Base-by-base conservation (phyloP, 2,329 filamentous ascomycete species). In the Karstenula rhodostoma region DNA sequence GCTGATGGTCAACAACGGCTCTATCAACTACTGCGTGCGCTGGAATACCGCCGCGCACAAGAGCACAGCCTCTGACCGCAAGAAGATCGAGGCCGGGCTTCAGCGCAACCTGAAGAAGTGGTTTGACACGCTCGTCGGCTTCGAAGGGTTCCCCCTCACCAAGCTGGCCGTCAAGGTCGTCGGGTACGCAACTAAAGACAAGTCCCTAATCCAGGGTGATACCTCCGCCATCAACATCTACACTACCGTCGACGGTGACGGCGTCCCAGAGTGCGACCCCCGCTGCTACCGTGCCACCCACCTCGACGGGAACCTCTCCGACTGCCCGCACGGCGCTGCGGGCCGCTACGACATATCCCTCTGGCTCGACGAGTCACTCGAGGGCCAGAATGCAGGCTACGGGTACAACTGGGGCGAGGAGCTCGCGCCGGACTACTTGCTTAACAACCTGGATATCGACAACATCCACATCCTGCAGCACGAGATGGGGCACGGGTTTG, bases 331-430 rank as follows among this genome's bases (percentile, higher is more conserved):
- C 22, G 79, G 79, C 23, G 74, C 73, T 1, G 71, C 67, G 15
- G 70, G 73, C 22, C 80, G 81, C 66, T 83, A 82, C 64, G 69
- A 67, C 44, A 67, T 69, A 52, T 63, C 61, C 5, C 76, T 83
- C 32, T 83, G 81, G 81, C 73, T 83, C n/a, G 82, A 81, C 0
- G 74, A 80, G 33, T 79, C 78, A 3, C 74, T 83, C 59, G 23
- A 64, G 4, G 81, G 81, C 22, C 43, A 66, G 23, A 54, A 67
- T 33, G 68, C 63, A 2, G 81, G 81, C 53, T 77, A 77, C 2
- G 81, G 81, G 56, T 81, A 81, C 49, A 80, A 83, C 53, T 83
- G 80, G 80, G 81, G 81, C 9, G 76, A 83, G 61, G 68, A 80
- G 4, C 70, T 83, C 23, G 80, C 79, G 2, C 75, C 72, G 2